Evolutionary conservation across 2,329 filamentous ascomycete species (phyloP).

Genomic region (Graphium sp.): DNA sequence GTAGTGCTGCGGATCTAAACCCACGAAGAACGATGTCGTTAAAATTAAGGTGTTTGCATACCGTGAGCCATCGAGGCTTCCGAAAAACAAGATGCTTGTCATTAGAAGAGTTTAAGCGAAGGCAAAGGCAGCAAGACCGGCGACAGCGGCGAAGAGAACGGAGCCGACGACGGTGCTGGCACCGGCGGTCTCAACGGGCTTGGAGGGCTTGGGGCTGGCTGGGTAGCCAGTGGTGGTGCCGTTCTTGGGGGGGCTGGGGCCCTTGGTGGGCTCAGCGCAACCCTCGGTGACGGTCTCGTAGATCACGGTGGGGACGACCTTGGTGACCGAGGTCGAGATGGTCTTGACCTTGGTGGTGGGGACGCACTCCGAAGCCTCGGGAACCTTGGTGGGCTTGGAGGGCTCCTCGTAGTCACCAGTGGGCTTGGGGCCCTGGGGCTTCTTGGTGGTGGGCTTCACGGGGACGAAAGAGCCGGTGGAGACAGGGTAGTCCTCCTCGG

Average conservation of each 20-base stretch:
- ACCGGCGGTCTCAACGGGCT: conserved; percentile 25
- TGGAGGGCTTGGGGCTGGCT: conserved; percentile 11
- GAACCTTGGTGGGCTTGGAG: conserved; percentile 6
- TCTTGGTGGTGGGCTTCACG: conserved; percentile 6
- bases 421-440: conserved; percentile 4
- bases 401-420: conserved; percentile 7
- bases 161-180: conserved; percentile 36
- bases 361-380: conserved; percentile 5
- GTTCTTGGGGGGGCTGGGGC: conserved; percentile 10
- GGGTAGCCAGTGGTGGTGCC: conserved; percentile 8
- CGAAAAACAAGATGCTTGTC: conserved; percentile 1
- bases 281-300: conserved; percentile 21
- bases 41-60: too few species aligned
- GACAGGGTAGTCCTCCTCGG: conserved; percentile 7
- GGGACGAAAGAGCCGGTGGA: conserved; percentile 3
- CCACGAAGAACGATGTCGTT: too few species aligned
- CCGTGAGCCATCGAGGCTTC: too few species aligned
- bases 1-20: too few species aligned
- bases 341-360: conserved; percentile 24
- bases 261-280: conserved; percentile 18
- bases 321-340: conserved; percentile 39
- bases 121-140: conserved; percentile 34
- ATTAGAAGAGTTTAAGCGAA: conserved; percentile 30
- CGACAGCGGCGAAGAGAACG: conserved; percentile 33
- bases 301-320: conserved; percentile 34